Percentiles rank a stretch among this genome's conserved stretches.
Conservation (phyloP, 1,284 basidiomycete genomes). For the Rhodotorula sp. region DNA sequence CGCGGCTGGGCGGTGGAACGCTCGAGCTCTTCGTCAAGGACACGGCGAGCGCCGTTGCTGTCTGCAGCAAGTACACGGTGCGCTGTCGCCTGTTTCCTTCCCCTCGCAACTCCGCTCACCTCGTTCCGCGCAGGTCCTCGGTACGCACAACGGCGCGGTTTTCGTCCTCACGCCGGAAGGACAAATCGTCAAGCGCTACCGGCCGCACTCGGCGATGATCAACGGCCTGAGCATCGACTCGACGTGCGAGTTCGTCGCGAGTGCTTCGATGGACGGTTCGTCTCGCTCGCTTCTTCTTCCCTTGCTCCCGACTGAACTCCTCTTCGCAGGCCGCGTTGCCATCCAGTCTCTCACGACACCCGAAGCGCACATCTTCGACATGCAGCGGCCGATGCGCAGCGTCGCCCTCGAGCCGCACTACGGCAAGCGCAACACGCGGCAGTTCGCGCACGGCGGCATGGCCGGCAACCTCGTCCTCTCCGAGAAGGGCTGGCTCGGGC, state of each 20-base stretch:
- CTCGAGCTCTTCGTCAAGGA: constrained; percentile 85
- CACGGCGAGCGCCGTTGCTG: constrained; percentile 76
- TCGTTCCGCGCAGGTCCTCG: constrained; percentile 59
- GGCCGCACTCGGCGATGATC: constrained; percentile 88
- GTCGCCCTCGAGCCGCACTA: constrained; percentile 91
- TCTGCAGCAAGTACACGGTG: constrained; percentile 75
- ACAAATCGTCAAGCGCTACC: constrained; percentile 82
- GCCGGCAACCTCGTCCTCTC: constrained; percentile 80
- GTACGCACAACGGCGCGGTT: constrained; percentile 88
- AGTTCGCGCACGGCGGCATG: constrained; percentile 91
- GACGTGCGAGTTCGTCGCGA: constrained; percentile 85
- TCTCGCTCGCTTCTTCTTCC: constrained; percentile 45
- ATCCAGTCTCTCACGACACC: constrained; percentile 79
- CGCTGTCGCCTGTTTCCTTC: constrained; percentile 43
- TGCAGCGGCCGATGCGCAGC: constrained; percentile 88
- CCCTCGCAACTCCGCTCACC: constrained; percentile 11
- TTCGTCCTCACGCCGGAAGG: constrained; percentile 57
- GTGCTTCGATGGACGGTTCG: constrained; percentile 89
- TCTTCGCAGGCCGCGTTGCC: constrained; percentile 73
- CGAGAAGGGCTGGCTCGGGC: constrained; percentile 96
- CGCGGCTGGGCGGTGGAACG: constrained; percentile 68
- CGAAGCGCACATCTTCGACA: constrained; percentile 85
- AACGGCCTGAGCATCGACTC: constrained; percentile 82
- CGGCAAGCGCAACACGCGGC: constrained; percentile 73
- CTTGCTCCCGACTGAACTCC: neutral